phyloP scores from a whole-genome alignment of 2,329 filamentous ascomycete genomes.

The Exophiala spinifera region DNA sequence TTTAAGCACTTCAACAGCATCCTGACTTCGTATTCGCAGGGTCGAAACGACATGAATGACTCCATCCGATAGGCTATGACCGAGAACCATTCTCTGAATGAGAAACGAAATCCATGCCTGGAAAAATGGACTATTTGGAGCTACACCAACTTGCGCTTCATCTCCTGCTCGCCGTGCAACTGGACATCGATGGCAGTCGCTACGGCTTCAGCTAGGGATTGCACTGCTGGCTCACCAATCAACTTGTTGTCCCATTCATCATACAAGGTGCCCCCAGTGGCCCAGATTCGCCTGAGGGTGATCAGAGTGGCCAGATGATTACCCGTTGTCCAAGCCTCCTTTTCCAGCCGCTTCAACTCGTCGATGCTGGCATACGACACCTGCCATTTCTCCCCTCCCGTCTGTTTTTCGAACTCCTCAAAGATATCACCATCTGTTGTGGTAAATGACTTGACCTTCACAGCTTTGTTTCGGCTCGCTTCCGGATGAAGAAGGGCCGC shows the following conservation, averaged over 20 bases:
- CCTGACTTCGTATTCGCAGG: neutral
- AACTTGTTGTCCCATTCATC: slow-evolving; percentile 62
- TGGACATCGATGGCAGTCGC: neutral
- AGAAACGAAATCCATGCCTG: no score
- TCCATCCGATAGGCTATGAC: no score
- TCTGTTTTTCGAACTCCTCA: slow-evolving; percentile 65
- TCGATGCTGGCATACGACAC: slow-evolving; percentile 53
- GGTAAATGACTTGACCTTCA: slow-evolving; percentile 70
- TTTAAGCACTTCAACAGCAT: neutral
- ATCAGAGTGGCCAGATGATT: slow-evolving; percentile 52
- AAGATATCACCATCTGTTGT: slow-evolving; percentile 60
- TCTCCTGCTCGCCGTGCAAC: neutral
- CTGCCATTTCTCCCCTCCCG: slow-evolving; percentile 51
- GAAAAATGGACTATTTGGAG: neutral
- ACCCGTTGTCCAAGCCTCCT: slow-evolving; percentile 54
- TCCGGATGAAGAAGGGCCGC: slow-evolving; percentile 58
- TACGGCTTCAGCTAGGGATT: slow-evolving; percentile 21
- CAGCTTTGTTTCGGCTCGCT: slow-evolving; percentile 51
- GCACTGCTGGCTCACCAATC: slow-evolving; percentile 42
- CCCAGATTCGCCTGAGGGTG: slow-evolving; percentile 69
- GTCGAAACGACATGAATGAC: neutral
- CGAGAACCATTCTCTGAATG: no score
- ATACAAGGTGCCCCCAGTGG: slow-evolving; percentile 68
- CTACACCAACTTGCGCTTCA: neutral
- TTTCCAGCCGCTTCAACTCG: slow-evolving; percentile 55